Evolutionary conservation across 1,139 yeast genomes (phyloP), one percentile per base, ranked within the genome.

Genomic region (Yamadazyma membranifaciens): DNA sequence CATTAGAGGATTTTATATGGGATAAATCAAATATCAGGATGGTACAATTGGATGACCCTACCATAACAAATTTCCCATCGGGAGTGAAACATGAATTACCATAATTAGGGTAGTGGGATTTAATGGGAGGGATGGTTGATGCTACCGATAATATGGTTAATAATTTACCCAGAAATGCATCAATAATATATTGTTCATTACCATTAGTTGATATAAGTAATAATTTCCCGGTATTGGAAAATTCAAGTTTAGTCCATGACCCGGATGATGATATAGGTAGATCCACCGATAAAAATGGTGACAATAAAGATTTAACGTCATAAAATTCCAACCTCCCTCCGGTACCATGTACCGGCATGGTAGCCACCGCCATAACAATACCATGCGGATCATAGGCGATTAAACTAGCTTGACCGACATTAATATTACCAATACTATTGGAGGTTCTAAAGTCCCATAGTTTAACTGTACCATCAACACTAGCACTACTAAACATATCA

Each of bases 361-460:
- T 75, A 9, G 84, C 95, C 9, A 85, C 74, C 1, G 88, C 95
- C 60, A 91, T 81, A 0, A 89, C 83, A 5, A 82, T 66, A 0
- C 96, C 96, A 33, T 86, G 80, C 1, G 96, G 92, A 58, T 91
- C 98, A 55, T 80, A 82, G 0, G 89, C 84, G 13, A 81, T 63
- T 26, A 80, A 65, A 2, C 77, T 65, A 9, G 88, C 82, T 9
- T 73, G 71, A 3, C 81, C 78, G 22, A 77, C 68, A 27, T 80
- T 78, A 22, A 88, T 54, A 36, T 78, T 73, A 0, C 95, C 95
- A 41, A 75, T 78, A 6, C 83, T 75, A 41, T 75, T 69, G 2
- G 83, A 62, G 0, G 83, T 67, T 49, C 91, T 68, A 33, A 86
- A 59, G 58, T 92, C 98, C 98, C 98, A 92, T 6, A 87, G 49